phyloP scores from a whole-genome alignment of 2,329 filamentous ascomycete genomes.

The Sphaerostilbella broomeana region DNA sequence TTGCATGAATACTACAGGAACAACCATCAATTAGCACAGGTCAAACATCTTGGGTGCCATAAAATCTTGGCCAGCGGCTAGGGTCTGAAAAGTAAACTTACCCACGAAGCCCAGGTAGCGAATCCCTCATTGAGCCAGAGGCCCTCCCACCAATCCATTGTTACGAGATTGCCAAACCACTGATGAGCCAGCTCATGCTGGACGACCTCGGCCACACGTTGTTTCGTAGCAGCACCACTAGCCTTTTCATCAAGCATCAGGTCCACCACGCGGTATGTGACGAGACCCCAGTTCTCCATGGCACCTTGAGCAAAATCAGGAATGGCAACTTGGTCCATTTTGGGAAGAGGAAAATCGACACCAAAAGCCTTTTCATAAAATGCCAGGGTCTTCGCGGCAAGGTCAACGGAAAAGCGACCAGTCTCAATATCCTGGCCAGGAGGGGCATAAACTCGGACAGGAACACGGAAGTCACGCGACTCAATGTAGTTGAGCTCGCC shows the following conservation, averaged over 20 bases:
- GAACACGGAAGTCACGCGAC: conserved; percentile 83
- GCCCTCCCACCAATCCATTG: conserved; percentile 98
- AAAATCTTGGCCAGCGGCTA: background rate
- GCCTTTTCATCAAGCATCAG: conserved; percentile 86
- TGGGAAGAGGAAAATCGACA: conserved; percentile 55
- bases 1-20: conserved; percentile 69
- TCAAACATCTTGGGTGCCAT: background rate
- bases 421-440: conserved; percentile 85
- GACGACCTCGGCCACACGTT: conserved; percentile 89
- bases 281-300: conserved; percentile 97
- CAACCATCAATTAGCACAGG: conserved; percentile 12
- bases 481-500: conserved; percentile 93
- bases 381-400: conserved; percentile 80
- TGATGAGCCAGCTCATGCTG: conserved; percentile 96
- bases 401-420: conserved; percentile 81
- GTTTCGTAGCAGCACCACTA: conserved; percentile 81
- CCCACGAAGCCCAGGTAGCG: conserved; percentile 45
- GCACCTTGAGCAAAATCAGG: conserved; percentile 93
- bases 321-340: conserved; percentile 51
- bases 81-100: conserved; percentile 10
- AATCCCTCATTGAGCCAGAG: conserved; percentile 95
- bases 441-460: conserved; percentile 89
- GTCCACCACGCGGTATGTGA: conserved; percentile 84
- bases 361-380: conserved; percentile 97
- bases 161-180: conserved; percentile 97